Base-by-base conservation (phyloP, 768 basidiomycete genomes). In the Hirschioporus abietinus region DNA sequence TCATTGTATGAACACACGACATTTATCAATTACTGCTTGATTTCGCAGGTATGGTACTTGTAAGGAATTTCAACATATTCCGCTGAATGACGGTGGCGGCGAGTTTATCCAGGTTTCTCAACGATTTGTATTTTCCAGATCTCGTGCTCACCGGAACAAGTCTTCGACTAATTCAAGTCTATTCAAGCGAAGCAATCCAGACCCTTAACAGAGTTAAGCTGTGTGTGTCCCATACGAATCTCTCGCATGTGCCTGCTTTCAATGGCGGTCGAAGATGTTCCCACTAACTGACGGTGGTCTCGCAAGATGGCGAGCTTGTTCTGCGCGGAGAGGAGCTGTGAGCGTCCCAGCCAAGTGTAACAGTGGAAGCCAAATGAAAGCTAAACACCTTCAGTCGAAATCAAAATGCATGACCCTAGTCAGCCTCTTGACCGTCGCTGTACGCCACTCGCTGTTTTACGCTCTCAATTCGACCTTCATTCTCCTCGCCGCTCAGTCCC, bases 71-170 rank as follows among this genome's bases (percentile, higher is more conserved):
- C 8, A 30, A 30, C 42, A 12, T 52, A 12, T 52, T 52, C 20
- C 42, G 42, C 42, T 52, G 12, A 12, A 52, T 6, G 4, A 20
- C 5, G 42, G 42, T 52, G 42, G 1, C 20, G 42, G 12, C 12
- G 42, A 52, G 42, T 52, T 52, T 52, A 52, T 52, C 42, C 42
- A 52, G 42, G 42, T 52, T 52, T 52, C 42, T 52, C 42, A 52
- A 6, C 15, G 12, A 52, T 52, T 52, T 52, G 42, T 52, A 52
- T 52, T 52, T 52, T 3, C 42, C 42, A 52, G 42, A 52, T 52
- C 42, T 52, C 42, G 42, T 52, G 42, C 42, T 52, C 42, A 15
- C 42, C 42, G 15, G 42, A 20, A 52, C 42, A 12, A 30, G 30
- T 52, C 35, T 15, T 20, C 20, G 20, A 20, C 42, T 52, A 52